Evolutionary conservation across 306 rosid species (phyloP).

Genomic region (Gastrolobium villosum): DNA sequence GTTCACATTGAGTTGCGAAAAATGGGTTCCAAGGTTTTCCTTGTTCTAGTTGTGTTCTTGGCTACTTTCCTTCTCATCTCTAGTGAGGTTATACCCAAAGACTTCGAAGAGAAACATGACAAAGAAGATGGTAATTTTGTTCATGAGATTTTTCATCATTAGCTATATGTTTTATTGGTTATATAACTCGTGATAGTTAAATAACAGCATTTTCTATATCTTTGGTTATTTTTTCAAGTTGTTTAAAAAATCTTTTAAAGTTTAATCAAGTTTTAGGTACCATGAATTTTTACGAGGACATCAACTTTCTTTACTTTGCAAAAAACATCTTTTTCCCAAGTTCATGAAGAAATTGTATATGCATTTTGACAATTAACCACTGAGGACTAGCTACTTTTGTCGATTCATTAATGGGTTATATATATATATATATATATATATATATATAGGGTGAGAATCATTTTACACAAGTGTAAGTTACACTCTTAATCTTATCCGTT

Average conservation of each 20-base stretch:
- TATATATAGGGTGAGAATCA: too few relatives aligned
- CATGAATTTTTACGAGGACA: not conserved
- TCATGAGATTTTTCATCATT: not conserved
- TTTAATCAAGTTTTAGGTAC: not conserved
- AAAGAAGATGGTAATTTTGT: constrained; percentile 25
- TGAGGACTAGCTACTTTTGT: too few relatives aligned
- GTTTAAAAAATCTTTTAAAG: not conserved
- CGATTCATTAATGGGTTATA: too few relatives aligned
- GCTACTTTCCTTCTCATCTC: constrained; percentile 15
- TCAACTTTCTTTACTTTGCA: not conserved
- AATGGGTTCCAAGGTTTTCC: constrained; percentile 36
- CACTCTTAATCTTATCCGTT: too few relatives aligned
- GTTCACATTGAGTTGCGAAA: not conserved
- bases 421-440: too few relatives aligned
- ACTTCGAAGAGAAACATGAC: not conserved
- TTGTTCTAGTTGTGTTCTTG: constrained; percentile 18
- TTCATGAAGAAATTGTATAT: not conserved
- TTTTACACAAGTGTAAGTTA: too few relatives aligned
- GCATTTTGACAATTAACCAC: not conserved
- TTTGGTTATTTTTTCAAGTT: not conserved
- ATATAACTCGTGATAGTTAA: not conserved
- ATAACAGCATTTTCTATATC: not conserved
- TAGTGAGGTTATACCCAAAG: not conserved
- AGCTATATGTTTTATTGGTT: not conserved
- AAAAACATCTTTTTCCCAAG: not conserved